Conservation (phyloP, 805 yeast genomes). For the Hanseniaspora jakobsenii region DNA sequence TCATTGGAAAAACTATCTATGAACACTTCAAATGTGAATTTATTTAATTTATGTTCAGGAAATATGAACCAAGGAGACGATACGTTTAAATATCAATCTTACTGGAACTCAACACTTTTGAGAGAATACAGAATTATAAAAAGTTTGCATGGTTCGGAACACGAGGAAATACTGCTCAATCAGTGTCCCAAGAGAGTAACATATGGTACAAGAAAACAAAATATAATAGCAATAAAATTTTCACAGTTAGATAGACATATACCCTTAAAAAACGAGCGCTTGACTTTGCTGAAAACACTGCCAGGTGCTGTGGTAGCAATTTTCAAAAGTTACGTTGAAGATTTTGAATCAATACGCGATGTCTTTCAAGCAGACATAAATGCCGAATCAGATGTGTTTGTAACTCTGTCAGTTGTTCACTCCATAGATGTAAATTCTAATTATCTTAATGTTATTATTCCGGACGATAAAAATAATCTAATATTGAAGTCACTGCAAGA, state of each 20-base stretch:
- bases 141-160: conserved; percentile 38
- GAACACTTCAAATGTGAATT: too few species aligned
- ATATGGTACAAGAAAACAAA: conserved; percentile 28
- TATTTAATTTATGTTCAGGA: too few species aligned
- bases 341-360: conserved; percentile 16
- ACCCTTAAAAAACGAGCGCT: conserved; percentile 2
- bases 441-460: conserved; percentile 47
- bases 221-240: conserved; percentile 1
- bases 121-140: conserved; percentile 40
- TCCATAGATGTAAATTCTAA: conserved; percentile 37
- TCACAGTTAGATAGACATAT: background rate
- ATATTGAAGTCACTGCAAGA: too few species aligned
- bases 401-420: conserved; percentile 44
- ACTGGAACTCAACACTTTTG: conserved; percentile 40
- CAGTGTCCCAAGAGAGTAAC: conserved; percentile 33
- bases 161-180: background rate
- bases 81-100: conserved; percentile 17
- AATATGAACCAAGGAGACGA: too few species aligned
- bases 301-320: conserved; percentile 30
- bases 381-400: conserved; percentile 16
- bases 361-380: conserved; percentile 16
- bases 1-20: too few species aligned
- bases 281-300: conserved; percentile 19
- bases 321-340: conserved; percentile 15
- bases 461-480: conserved; percentile 25